Conservation (phyloP, 352 stramenopile species). For the Phytophthora pini region DNA sequence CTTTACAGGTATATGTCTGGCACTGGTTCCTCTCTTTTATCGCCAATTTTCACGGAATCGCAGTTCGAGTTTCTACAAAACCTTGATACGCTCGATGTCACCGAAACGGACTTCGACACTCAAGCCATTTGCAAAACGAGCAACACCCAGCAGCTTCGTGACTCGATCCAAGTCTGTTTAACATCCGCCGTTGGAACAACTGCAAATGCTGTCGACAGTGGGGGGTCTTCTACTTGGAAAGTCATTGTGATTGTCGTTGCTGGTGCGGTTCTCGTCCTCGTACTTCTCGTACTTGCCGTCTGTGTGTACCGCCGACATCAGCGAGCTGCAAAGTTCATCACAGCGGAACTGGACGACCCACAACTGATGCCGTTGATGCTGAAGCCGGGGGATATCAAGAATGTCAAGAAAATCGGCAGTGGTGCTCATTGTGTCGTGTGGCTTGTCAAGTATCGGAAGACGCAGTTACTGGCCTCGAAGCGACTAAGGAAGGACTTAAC, state of each 20-base stretch:
- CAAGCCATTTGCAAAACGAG: slow-evolving; percentile 40
- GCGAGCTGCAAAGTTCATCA: slow-evolving; percentile 23
- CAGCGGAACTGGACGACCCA: slow-evolving; percentile 44
- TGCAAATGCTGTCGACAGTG: slow-evolving; percentile 7
- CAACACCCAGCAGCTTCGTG: slow-evolving; percentile 34
- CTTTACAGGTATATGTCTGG: slow-evolving; percentile 16
- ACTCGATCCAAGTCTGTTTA: slow-evolving; percentile 37
- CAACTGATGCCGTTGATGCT: slow-evolving; percentile 46
- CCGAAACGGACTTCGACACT: slow-evolving; percentile 23
- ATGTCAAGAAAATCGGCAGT: slow-evolving; percentile 41
- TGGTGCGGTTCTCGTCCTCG: slow-evolving; percentile 12
- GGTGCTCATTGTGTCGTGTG: slow-evolving; percentile 44
- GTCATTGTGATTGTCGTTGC: slow-evolving; percentile 15
- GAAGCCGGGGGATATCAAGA: slow-evolving; percentile 50
- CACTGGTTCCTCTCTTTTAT: slow-evolving; percentile 13
- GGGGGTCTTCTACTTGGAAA: slow-evolving; percentile 7
- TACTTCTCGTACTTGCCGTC: slow-evolving; percentile 9
- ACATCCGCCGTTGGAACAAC: slow-evolving; percentile 15
- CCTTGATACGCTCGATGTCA: slow-evolving; percentile 38
- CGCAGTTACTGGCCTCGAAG: slow-evolving; percentile 45
- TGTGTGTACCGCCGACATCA: slow-evolving; percentile 31
- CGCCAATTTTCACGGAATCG: slow-evolving; percentile 34
- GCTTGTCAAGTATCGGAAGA: slow-evolving; percentile 48
- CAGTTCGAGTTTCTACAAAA: slow-evolving; percentile 55
- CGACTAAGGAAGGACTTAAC: slow-evolving; percentile 46